These are phyloP conservation scores for Atkinsonella hypoxylon DNA, from an alignment of 2,329 filamentous ascomycete genomes.

Conservation along the genomic window DNA sequence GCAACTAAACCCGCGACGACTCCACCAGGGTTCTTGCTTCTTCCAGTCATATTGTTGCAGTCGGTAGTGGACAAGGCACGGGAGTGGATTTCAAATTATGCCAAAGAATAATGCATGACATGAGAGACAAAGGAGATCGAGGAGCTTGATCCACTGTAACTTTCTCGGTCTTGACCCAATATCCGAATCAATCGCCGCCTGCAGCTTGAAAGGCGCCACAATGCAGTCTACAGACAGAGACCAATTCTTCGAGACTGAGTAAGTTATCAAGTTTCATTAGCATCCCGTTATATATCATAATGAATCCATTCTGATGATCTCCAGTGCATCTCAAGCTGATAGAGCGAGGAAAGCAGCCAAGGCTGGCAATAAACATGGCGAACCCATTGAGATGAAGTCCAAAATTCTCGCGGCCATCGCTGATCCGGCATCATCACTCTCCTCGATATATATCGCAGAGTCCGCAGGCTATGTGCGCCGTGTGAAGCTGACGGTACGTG, in stretches of 20 bases:
- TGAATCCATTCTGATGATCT: not conserved
- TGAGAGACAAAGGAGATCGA: not conserved
- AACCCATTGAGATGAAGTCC: slow-evolving; percentile 67
- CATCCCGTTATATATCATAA: slow-evolving; percentile 8
- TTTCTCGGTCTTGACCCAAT: not conserved
- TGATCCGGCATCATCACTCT: slow-evolving; percentile 49
- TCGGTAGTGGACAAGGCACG: not conserved
- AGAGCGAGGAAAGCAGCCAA: slow-evolving; percentile 55
- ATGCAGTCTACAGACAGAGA: slow-evolving; percentile 62
- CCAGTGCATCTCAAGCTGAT: slow-evolving; percentile 36
- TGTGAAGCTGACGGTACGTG: slow-evolving; percentile 27
- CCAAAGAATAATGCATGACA: not conserved
- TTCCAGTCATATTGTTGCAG: not conserved
- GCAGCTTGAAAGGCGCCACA: slow-evolving; percentile 24
- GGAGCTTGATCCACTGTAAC: not conserved
- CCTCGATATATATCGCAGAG: slow-evolving; percentile 67
- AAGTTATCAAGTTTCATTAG: slow-evolving; percentile 23
- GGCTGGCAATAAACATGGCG: slow-evolving; percentile 64
- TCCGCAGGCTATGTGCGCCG: slow-evolving; percentile 70
- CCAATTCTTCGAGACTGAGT: slow-evolving; percentile 92
- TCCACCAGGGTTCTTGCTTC: not conserved
- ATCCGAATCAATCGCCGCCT: not conserved
- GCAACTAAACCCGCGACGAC: not conserved
- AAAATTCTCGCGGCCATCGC: slow-evolving; percentile 68
- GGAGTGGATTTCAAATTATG: not conserved